A percentile compares a stretch with the other conserved stretches of the same genome.
Evolutionary conservation across 345 rosid genomes (phyloP).

Genomic region (Gynandropsis gynandra): DNA sequence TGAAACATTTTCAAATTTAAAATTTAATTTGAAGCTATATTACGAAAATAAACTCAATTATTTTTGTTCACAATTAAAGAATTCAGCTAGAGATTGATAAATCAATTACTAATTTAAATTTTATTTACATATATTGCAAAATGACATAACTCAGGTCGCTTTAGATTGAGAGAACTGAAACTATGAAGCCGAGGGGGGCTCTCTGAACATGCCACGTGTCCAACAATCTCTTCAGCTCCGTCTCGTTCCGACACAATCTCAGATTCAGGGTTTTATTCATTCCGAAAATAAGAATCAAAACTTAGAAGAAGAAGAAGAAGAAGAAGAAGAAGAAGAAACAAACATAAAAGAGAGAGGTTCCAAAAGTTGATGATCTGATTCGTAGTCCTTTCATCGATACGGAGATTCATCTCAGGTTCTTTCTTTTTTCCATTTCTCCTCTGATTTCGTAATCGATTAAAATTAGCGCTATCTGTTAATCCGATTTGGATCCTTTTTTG

Average conservation of each 20-base stretch:
- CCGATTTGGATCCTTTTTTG: background rate
- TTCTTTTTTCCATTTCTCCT: background rate
- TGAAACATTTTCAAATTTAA: no score
- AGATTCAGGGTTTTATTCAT: conserved; percentile 12
- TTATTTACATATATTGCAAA: no score
- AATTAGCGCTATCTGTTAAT: conserved; percentile 9
- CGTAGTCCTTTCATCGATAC: conserved; percentile 18
- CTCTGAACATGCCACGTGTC: conserved; percentile 28
- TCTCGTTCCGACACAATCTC: conserved; percentile 22
- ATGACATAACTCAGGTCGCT: no score
- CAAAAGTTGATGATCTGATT: conserved; percentile 3
- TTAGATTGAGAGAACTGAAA: no score
- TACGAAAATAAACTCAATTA: no score
- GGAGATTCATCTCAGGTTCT: conserved; percentile 14
- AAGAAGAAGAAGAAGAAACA: background rate
- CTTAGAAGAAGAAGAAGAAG: background rate
- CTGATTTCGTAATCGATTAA: background rate
- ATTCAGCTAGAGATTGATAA: no score
- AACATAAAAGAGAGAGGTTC: background rate
- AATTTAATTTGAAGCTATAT: no score
- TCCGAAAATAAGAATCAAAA: conserved; percentile 4
- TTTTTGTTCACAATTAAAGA: no score
- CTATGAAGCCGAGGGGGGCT: background rate
- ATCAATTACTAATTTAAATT: no score
- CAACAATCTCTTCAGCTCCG: conserved; percentile 7